Percentiles rank a stretch among this genome's conserved stretches.
phyloP scores from a whole-genome alignment of 768 basidiomycete genomes.

The Lactarius evosmus region DNA sequence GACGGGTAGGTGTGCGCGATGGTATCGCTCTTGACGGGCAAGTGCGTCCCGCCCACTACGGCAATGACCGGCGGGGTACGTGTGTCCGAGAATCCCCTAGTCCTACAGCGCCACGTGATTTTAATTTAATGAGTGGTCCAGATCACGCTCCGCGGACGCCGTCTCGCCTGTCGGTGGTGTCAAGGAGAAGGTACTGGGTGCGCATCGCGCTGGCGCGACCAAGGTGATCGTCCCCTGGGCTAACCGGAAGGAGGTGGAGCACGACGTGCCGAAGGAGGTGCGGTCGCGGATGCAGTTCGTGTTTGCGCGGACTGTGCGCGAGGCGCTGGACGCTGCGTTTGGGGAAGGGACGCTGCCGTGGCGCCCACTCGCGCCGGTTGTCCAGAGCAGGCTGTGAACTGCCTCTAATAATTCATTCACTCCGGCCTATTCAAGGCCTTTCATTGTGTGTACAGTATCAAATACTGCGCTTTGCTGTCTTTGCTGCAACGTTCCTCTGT shows the following conservation, averaged over 20 bases:
- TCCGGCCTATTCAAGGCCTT: too few species aligned
- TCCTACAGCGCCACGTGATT: not conserved
- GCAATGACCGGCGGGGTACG: constrained; percentile 89
- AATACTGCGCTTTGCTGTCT: not conserved
- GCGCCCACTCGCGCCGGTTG: constrained; percentile 46
- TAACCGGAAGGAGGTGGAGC: constrained; percentile 84
- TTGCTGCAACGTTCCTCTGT: not conserved
- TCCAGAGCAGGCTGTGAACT: constrained; percentile 51
- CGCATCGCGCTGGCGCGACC: constrained; percentile 79
- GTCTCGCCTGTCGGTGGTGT: constrained; percentile 87
- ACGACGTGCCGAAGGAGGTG: constrained; percentile 75
- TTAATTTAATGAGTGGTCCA: constrained; percentile 27
- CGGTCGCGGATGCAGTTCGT: constrained; percentile 74
- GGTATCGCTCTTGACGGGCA: constrained; percentile 78
- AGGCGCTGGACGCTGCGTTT: constrained; percentile 82
- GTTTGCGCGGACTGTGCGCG: constrained; percentile 74
- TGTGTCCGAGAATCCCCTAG: not conserved
- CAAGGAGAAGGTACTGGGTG: constrained; percentile 89
- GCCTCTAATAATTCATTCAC: too few species aligned
- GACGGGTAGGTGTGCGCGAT: constrained; percentile 68
- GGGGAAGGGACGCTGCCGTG: constrained; percentile 65
- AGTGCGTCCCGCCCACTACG: constrained; percentile 63
- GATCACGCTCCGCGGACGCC: constrained; percentile 77
- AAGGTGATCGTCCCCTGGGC: constrained; percentile 83
- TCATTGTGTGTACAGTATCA: not conserved